Percentiles rank a stretch among this genome's conserved stretches.
Conservation (phyloP, 345 rosid species). For the Trapa incisa region DNA sequence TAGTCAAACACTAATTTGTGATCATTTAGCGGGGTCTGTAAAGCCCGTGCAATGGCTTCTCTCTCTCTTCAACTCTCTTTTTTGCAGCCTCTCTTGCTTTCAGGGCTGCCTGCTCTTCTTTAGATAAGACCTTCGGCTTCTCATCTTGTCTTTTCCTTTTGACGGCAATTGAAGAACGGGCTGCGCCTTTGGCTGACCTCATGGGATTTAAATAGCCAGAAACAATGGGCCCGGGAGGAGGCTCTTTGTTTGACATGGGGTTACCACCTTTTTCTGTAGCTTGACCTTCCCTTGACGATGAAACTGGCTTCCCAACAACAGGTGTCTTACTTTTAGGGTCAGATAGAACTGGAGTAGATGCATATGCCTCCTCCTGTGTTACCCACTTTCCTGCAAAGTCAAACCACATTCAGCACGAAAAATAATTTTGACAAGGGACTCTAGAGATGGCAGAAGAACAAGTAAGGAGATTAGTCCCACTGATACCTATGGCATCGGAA, state of each 20-base stretch:
- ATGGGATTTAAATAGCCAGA: conserved; percentile 47
- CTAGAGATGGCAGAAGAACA: conserved; percentile 1
- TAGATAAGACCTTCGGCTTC: conserved; percentile 50
- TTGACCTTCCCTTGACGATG: conserved; percentile 20
- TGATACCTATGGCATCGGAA: conserved; percentile 64
- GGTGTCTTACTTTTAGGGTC: conserved; percentile 27
- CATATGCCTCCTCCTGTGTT: conserved; percentile 68
- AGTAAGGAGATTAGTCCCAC: not conserved
- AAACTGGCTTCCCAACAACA: conserved; percentile 21
- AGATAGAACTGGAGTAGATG: conserved; percentile 29
- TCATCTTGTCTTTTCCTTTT: conserved; percentile 63
- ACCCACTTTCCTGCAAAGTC: conserved; percentile 77
- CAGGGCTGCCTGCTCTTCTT: conserved; percentile 73
- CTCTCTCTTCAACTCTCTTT: conserved; percentile 86
- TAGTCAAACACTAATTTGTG: conserved; percentile 7
- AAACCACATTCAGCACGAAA: conserved; percentile 6
- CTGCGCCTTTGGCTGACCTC: conserved; percentile 56
- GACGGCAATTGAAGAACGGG: conserved; percentile 46
- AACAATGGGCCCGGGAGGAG: conserved; percentile 51
- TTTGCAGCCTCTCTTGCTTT: conserved; percentile 92
- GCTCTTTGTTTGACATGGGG: conserved; percentile 21
- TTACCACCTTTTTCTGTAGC: conserved; percentile 20
- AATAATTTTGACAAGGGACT: conserved; percentile 4
- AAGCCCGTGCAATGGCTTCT: conserved; percentile 77
- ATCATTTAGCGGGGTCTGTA: conserved; percentile 47